These are phyloP conservation scores for Mycena albidolilacea DNA, from an alignment of 768 basidiomycete species.

Conservation along the genomic window DNA sequence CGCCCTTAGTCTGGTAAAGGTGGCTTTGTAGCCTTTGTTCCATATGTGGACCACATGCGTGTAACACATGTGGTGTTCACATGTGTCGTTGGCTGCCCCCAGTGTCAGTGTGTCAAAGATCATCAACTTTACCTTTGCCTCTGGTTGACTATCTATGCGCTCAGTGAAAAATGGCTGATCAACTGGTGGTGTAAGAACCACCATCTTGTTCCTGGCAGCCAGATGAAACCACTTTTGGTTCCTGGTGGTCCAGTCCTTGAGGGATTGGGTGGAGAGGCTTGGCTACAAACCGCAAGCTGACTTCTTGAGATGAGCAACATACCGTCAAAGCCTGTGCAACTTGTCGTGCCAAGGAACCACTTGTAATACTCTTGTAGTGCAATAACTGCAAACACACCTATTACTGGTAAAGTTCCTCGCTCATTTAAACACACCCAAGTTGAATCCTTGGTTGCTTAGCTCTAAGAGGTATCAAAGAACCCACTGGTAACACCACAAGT, in stretches of 20 bases:
- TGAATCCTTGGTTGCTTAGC: constrained; percentile 21
- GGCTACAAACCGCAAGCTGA: constrained; percentile 40
- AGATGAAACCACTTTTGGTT: constrained; percentile 9
- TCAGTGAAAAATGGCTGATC: constrained; percentile 37
- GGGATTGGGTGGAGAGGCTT: constrained; percentile 39
- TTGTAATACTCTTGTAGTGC: constrained; percentile 40
- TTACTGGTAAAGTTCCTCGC: constrained; percentile 39
- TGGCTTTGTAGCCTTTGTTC: too few relatives aligned
- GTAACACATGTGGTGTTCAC: too few relatives aligned
- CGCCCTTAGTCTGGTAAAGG: too few relatives aligned
- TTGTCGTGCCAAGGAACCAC: constrained; percentile 39
- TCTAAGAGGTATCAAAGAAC: constrained; percentile 43
- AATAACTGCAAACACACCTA: constrained; percentile 42
- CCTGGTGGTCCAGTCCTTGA: constrained; percentile 36
- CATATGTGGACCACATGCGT: too few relatives aligned
- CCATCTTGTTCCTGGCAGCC: background rate
- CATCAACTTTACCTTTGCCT: background rate
- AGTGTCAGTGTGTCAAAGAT: constrained; percentile 36
- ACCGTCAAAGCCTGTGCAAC: constrained; percentile 35
- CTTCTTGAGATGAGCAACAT: constrained; percentile 36
- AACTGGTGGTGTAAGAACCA: constrained; percentile 44
- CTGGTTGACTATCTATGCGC: background rate
- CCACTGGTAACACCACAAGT: constrained; percentile 46
- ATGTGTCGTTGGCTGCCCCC: too few relatives aligned
- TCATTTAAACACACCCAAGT: background rate